These are phyloP conservation scores for Pythium rhizo-oryzae DNA, from an alignment of 352 stramenopile species.

Conservation along the genomic window DNA sequence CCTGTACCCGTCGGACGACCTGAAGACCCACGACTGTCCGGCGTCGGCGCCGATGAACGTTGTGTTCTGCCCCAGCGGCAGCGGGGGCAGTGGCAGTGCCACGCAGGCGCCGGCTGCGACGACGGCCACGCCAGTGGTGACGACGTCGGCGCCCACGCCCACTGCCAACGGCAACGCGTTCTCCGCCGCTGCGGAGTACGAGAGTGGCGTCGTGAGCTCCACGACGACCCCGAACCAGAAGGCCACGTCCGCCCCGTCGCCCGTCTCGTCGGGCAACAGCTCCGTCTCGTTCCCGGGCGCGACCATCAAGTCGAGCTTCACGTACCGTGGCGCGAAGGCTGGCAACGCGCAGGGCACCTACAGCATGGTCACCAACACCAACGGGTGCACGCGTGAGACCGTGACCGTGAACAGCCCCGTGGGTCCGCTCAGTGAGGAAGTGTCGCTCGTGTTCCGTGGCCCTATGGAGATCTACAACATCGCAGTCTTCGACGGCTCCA, in stretches of 20 bases:
- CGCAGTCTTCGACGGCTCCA: constrained; percentile 45
- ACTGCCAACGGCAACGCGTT: constrained; percentile 1
- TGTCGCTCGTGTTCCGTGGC: constrained; percentile 67
- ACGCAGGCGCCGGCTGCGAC: not conserved
- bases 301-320: constrained; percentile 45
- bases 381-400: constrained; percentile 38
- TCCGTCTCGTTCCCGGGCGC: constrained; percentile 17
- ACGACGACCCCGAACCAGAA: constrained; percentile 7
- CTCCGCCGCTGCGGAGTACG: constrained; percentile 29
- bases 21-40: constrained; percentile 68
- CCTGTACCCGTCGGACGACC: constrained; percentile 59
- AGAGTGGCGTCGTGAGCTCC: constrained; percentile 23
- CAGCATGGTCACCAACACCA: constrained; percentile 48
- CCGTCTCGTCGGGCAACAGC: constrained; percentile 14
- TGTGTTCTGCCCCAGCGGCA: constrained; percentile 50
- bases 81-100: not conserved
- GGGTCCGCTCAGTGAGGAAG: constrained; percentile 59
- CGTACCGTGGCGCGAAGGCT: constrained; percentile 53
- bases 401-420: constrained; percentile 53
- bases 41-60: constrained; percentile 43
- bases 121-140: not conserved
- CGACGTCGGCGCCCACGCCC: constrained; percentile 1
- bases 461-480: constrained; percentile 67
- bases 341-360: constrained; percentile 57
- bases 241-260: not conserved